Evolutionary conservation across 345 rosid species (phyloP), one percentile per base, ranked within the genome.

Genomic region (Streptanthus diversifolius): DNA sequence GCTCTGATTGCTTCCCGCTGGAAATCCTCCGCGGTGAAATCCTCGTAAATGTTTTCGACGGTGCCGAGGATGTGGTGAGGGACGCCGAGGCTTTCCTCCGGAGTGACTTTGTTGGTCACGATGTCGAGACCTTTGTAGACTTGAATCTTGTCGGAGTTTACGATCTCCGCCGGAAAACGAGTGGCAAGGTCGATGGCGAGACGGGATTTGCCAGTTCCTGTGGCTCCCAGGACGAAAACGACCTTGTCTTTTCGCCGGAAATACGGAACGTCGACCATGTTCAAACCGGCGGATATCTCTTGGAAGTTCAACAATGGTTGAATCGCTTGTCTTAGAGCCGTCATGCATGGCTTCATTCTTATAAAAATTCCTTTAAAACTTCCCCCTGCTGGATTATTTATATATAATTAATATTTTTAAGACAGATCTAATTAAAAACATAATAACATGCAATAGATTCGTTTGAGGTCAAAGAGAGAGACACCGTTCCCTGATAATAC

Each of bases 91-190:
- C 88, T 77, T 81, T 93, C 97, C 59, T 85, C 88, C 1, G 82
- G 82, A 0, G 90, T 90, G 11, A 93, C 95, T 76, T 93, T 93
- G 40, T 93, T 93, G 2, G 98, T 93, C 30, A 80, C 82, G 2
- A 86, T 78, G 55, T 87, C 85, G 0, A 93, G 83, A 21, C 98
- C 97, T 67, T 80, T 82, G 51, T 84, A 85, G 14, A 87, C 92
- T 80, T 93, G 98, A 47, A 93, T 93, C 82, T 93, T 93, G 70
- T 93, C 98, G 3, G 91, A 89, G 54, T 93, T 90, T 3, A 93
- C 47, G 8, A 93, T 81, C 85, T 90, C 98, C 1, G 90, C 93
- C 6, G 88, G 84, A 47, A 86, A 82, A 37, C 81, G 87, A 19
- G 87, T 79, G 30, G 98, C 98, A 0, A 93, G 60, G 53, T 93